Evolutionary conservation across 2,329 filamentous ascomycete species (phyloP).

Genomic region (Penicillium corylophilum): DNA sequence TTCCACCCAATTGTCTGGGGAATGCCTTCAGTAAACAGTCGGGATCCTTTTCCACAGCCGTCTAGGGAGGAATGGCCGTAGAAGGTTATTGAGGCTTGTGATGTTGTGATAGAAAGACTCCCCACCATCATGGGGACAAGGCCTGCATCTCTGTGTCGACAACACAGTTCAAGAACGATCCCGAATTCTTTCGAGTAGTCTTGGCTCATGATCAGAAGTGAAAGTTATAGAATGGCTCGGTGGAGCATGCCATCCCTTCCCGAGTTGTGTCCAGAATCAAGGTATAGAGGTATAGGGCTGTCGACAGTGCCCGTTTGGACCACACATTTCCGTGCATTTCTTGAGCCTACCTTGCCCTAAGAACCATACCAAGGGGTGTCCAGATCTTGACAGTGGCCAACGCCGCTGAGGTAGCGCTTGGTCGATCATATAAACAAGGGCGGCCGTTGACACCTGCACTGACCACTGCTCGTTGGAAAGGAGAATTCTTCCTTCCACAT

Average conservation of each 20-base stretch:
- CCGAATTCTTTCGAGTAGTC: background rate
- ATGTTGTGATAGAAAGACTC: background rate
- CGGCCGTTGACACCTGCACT: conserved; percentile 6
- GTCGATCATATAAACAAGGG: conserved; percentile 17
- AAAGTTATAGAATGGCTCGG: conserved; percentile 2
- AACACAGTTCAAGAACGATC: background rate
- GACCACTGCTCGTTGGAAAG: background rate
- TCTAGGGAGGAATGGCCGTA: background rate
- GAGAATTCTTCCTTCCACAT: background rate
- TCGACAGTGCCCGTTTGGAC: background rate
- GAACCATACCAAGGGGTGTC: conserved; percentile 22
- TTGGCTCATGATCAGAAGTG: background rate
- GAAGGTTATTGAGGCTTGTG: background rate
- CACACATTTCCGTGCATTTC: conserved; percentile 9
- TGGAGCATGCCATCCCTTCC: conserved; percentile 24
- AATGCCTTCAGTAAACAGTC: conserved; percentile 6
- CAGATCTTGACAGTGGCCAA: background rate
- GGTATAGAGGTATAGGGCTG: conserved; percentile 14
- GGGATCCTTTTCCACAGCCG: background rate
- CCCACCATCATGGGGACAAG: background rate
- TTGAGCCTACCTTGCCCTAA: background rate
- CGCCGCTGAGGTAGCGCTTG: background rate
- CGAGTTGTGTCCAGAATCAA: conserved; percentile 13
- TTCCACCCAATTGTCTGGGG: conserved; percentile 3
- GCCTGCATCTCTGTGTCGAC: background rate